phyloP scores from a whole-genome alignment of 2,329 filamentous ascomycete species.

The Diplodia scrobiculata region DNA sequence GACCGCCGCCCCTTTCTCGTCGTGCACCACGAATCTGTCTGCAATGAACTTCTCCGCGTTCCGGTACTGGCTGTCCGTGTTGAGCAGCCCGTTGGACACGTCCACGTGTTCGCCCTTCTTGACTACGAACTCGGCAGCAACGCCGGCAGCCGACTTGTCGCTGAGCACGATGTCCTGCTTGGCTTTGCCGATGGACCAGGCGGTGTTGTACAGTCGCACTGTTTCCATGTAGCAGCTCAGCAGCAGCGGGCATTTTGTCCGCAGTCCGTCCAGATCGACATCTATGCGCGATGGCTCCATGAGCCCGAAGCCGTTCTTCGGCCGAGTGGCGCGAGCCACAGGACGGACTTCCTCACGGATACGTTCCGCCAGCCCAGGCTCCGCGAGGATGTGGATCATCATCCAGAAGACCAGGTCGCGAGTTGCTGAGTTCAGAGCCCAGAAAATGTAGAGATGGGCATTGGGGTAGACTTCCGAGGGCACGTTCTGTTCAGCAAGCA shows the following conservation, averaged over 20 bases:
- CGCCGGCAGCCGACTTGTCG: conserved; percentile 36
- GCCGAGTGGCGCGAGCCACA: conserved; percentile 37
- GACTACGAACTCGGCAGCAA: conserved; percentile 36
- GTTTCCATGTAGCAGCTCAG: conserved; percentile 46
- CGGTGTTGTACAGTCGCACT: conserved; percentile 41
- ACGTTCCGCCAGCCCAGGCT: conserved; percentile 33
- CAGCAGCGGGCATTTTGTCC: conserved; percentile 41
- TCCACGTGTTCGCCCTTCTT: conserved; percentile 44
- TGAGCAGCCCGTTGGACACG: conserved; percentile 44
- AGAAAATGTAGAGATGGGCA: conserved; percentile 55
- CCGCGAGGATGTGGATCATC: conserved; percentile 40
- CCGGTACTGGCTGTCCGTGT: conserved; percentile 36
- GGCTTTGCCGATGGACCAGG: conserved; percentile 43
- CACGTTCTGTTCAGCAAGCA: conserved; percentile 5
- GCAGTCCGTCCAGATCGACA: conserved; percentile 41
- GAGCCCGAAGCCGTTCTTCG: conserved; percentile 39
- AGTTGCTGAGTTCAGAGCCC: conserved; percentile 56
- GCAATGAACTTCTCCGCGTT: conserved; percentile 31
- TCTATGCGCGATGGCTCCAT: conserved; percentile 39
- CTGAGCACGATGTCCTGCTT: conserved; percentile 42
- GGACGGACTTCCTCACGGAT: conserved; percentile 43
- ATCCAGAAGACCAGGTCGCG: conserved; percentile 50
- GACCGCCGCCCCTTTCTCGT: conserved; percentile 35
- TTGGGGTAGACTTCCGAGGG: conserved; percentile 37
- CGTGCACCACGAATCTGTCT: conserved; percentile 39